phyloP scores from a whole-genome alignment of 2,329 filamentous ascomycete genomes.

The Grosmannia clavigera region DNA sequence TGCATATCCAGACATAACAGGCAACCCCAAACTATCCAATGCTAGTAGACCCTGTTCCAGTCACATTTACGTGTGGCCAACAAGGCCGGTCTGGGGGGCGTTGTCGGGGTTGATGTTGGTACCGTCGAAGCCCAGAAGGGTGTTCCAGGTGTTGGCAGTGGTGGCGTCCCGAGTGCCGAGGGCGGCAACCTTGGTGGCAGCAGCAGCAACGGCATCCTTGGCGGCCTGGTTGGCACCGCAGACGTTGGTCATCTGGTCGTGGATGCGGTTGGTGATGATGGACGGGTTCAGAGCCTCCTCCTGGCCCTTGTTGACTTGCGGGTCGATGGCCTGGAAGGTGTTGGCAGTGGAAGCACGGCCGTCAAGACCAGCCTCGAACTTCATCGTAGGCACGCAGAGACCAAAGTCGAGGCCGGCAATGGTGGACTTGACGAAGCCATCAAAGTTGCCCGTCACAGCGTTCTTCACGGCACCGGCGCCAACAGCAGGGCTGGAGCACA shows the following conservation, averaged over 20 bases:
- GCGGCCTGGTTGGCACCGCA: constrained; percentile 51
- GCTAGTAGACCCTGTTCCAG: neutral
- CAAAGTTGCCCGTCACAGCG: constrained; percentile 10
- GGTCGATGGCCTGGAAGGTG: constrained; percentile 56
- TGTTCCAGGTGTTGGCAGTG: constrained; percentile 29
- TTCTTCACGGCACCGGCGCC: constrained; percentile 10
- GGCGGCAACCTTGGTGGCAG: constrained; percentile 28
- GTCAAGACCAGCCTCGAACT: constrained; percentile 45
- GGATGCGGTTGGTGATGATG: constrained; percentile 63
- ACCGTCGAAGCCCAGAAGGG: constrained; percentile 26
- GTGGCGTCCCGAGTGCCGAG: constrained; percentile 22
- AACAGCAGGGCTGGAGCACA: constrained; percentile 3
- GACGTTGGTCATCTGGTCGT: constrained; percentile 55
- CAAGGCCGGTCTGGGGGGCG: constrained; percentile 23
- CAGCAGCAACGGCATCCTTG: constrained; percentile 36
- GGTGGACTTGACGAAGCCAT: constrained; percentile 10
- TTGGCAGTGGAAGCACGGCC: constrained; percentile 45
- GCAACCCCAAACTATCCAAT: neutral
- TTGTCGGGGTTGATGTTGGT: constrained; percentile 26
- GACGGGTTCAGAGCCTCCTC: constrained; percentile 57
- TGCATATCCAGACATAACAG: neutral
- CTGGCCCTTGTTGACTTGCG: constrained; percentile 48
- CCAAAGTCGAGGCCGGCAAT: constrained; percentile 33
- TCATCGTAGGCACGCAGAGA: constrained; percentile 41
- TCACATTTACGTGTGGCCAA: constrained; percentile 21